A percentile compares a stretch with the other conserved stretches of the same genome.
Conservation (phyloP, 345 rosid genomes). For the Brassica carinata region DNA sequence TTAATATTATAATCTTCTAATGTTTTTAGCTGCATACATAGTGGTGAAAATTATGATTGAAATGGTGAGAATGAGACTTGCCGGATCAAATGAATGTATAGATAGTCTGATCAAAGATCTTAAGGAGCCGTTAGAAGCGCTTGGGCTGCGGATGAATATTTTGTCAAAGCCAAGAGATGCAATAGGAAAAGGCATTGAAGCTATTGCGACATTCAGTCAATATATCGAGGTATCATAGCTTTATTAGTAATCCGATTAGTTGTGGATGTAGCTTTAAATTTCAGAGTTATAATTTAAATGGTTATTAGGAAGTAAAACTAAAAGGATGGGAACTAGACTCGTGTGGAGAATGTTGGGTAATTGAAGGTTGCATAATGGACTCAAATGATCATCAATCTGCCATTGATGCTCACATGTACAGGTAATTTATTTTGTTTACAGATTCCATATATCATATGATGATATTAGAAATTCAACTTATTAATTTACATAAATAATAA, state of each 20-base stretch:
- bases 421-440: slow-evolving; percentile 42
- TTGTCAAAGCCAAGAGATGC: slow-evolving; percentile 67
- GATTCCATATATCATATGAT: not conserved
- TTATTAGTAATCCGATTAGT: not conserved
- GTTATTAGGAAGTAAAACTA: slow-evolving; percentile 59
- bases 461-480: not conserved
- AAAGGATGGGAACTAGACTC: slow-evolving; percentile 76
- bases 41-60: slow-evolving; percentile 80
- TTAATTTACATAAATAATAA: not conserved
- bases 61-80: slow-evolving; percentile 84
- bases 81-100: slow-evolving; percentile 61
- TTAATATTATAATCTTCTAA: not conserved
- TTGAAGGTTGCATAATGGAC: slow-evolving; percentile 87
- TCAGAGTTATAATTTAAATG: not conserved
- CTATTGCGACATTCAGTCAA: slow-evolving; percentile 64
- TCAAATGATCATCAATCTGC: slow-evolving; percentile 65
- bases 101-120: slow-evolving; percentile 76
- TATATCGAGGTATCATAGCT: slow-evolving; percentile 59
- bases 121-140: slow-evolving; percentile 68
- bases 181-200: slow-evolving; percentile 68
- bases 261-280: not conserved
- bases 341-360: slow-evolving; percentile 93
- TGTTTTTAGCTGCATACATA: slow-evolving; percentile 44
- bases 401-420: slow-evolving; percentile 89
- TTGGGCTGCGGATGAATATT: slow-evolving; percentile 71